Evolutionary conservation across 2,329 filamentous ascomycete genomes (phyloP).

Genomic region (Penicillium rolfsii): DNA sequence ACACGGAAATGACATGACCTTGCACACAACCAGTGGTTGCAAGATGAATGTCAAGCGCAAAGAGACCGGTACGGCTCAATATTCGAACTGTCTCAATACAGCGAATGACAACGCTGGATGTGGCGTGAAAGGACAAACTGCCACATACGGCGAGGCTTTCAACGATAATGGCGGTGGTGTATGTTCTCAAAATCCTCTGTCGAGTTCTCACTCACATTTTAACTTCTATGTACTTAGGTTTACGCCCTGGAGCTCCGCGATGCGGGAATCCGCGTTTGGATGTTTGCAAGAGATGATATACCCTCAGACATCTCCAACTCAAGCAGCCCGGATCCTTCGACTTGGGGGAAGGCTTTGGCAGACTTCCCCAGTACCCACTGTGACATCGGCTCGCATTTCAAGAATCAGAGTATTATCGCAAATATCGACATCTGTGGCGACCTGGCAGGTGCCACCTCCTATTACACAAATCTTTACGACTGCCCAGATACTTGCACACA

Average conservation of each 20-base stretch:
- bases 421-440: slow-evolving; percentile 69
- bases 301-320: slow-evolving; percentile 57
- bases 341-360: slow-evolving; percentile 65
- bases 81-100: slow-evolving; percentile 57
- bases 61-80: slow-evolving; percentile 52
- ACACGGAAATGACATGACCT: slow-evolving; percentile 61
- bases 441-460: slow-evolving; percentile 46
- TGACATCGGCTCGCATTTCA: slow-evolving; percentile 62
- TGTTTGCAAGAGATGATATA: slow-evolving; percentile 56
- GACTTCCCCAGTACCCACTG: slow-evolving; percentile 69
- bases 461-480: slow-evolving; percentile 38
- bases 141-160: slow-evolving; percentile 57
- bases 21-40: slow-evolving; percentile 61
- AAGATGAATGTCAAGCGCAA: slow-evolving; percentile 59
- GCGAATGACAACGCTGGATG: slow-evolving; percentile 63
- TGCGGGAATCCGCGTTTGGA: slow-evolving; percentile 68
- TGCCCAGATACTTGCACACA: slow-evolving; percentile 60
- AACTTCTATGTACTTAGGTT: slow-evolving; percentile 36
- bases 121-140: slow-evolving; percentile 51
- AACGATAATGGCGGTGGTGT: slow-evolving; percentile 61
- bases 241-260: slow-evolving; percentile 66
- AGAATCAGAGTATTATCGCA: slow-evolving; percentile 66
- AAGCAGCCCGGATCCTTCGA: slow-evolving; percentile 60
- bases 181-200: slow-evolving; percentile 16
- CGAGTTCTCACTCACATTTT: not conserved